Evolutionary conservation across 306 rosid genomes (phyloP), one percentile per base, ranked within the genome.

Genomic region (Acacia confusa): DNA sequence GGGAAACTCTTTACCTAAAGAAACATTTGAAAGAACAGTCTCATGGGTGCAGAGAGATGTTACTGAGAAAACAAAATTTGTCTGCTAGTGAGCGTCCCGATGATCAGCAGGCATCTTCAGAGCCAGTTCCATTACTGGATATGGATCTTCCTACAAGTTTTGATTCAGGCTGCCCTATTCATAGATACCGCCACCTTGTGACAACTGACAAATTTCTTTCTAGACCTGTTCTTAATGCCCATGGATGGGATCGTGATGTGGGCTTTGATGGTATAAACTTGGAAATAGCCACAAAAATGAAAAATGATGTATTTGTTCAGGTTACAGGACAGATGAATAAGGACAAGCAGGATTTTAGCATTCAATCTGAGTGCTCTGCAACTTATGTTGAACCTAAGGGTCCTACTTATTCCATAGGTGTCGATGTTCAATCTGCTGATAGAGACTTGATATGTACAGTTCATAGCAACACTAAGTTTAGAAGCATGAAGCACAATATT

Each of bases 171-270:
- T 85, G 85, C 66, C 86, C 91, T 40, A 60, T 81, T 44, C 95
- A 91, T 77, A 93, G 97, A 89, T 95, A 95, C 36, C 97, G 90
- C 65, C 88, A 92, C 87, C 87, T 93, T 73, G 81, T 89, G 77
- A 74, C 82, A 7, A 75, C 81, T 84, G 97, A 91, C 28, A 91
- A 88, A 75, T 95, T 90, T 88, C 85, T 87, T 79, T 91, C 86
- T 73, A 93, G 97, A 80, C 97, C 99, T 69, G 97, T 93, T 89
- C 94, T 89, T 84, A 97, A 95, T 82, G 89, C 91, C 77, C 97
- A 93, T 81, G 97, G 97, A 78, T 93, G 95, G 95, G 99, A 95
- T 88, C 97, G 90, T 22, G 99, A 95, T 83, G 93, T 90, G 67
- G 86, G 97, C 36, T 92, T 95, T 14, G 99, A 95, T 74, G 99